Base-by-base conservation (phyloP, 2,329 filamentous ascomycete genomes). In the Ophiobolus disseminans region DNA sequence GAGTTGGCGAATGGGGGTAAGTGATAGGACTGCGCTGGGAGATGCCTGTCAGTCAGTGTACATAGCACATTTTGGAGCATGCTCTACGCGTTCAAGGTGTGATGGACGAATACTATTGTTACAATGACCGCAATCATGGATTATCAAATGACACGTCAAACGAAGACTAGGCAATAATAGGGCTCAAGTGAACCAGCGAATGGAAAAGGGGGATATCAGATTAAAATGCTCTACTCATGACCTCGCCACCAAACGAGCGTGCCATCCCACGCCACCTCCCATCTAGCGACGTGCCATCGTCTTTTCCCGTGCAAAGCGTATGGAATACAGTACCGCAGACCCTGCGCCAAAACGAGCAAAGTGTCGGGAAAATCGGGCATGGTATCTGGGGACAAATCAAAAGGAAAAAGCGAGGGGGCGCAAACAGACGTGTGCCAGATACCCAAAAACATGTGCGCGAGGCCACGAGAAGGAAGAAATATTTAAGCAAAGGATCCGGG, bases 211-310 rank as follows among this genome's bases (percentile, higher is more conserved):
- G 30, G 51, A 50, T 50, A 53, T 58, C 56, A 41, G 34, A 62
- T 62, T 62, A 62, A 58, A 60, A 50, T 60, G 51, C 55, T 51
- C 56, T 62, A 57, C 49, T 53, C 53, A 42, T 23, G 23, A 34
- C 28, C 38, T 30, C 28, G 17, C 40, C 39, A 46, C 52, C 48
- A 50, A 59, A 53, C 44, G 51, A 60, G 48, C 48, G 55, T 60
- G 53, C 38, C 45, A 40, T 45, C 26, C 37, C 47, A 32, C 31
- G 26, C 41, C 30, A 40, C 23, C 22, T 36, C 19, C 49, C 28
- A 37, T 30, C 45, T 50, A 23, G 42, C 38, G 45, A 54, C 34
- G 43, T 42, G 44, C 49, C 49, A 39, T 43, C 34, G 20, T 48
- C 34, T 43, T 53, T 48, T 51, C 17, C 37, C 34, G 43, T 52